Conservation (phyloP, 1,139 yeast genomes). For the Geotrichum histeridarum region DNA sequence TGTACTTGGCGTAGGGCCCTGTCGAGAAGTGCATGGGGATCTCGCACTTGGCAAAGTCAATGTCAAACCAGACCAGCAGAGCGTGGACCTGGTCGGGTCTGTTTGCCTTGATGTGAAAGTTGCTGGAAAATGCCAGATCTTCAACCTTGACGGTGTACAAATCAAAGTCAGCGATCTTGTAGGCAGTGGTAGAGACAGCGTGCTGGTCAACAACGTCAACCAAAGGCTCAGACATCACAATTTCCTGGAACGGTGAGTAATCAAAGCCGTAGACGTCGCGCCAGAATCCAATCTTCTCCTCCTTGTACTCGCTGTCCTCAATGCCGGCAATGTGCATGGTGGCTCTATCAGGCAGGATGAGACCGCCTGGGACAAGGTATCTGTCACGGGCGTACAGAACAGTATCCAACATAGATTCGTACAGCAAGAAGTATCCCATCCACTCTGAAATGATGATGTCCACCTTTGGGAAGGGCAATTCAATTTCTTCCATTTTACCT, state of each 20-base stretch:
- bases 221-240: slow-evolving; percentile 88
- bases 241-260: slow-evolving; percentile 63
- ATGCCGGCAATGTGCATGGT: slow-evolving; percentile 86
- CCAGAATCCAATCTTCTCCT: slow-evolving; percentile 92
- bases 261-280: slow-evolving; percentile 96
- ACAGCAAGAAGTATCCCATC: slow-evolving; percentile 97
- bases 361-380: slow-evolving; percentile 80
- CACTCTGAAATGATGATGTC: slow-evolving; percentile 96
- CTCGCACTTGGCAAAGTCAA: slow-evolving; percentile 60
- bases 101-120: slow-evolving; percentile 65
- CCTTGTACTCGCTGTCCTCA: slow-evolving; percentile 91
- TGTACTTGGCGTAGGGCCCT: slow-evolving; percentile 45
- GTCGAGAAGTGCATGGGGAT: slow-evolving; percentile 42
- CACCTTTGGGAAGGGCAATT: slow-evolving; percentile 68
- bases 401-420: slow-evolving; percentile 97
- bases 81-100: slow-evolving; percentile 86
- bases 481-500: slow-evolving; percentile 94
- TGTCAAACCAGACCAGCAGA: slow-evolving; percentile 89
- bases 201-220: slow-evolving; percentile 86
- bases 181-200: slow-evolving; percentile 67
- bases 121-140: slow-evolving; percentile 67
- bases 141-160: slow-evolving; percentile 81
- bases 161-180: slow-evolving; percentile 74
- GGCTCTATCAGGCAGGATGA: slow-evolving; percentile 93
- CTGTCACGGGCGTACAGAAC: slow-evolving; percentile 91